phyloP scores from a whole-genome alignment of 768 basidiomycete genomes.

The Trametopsis cervina region DNA sequence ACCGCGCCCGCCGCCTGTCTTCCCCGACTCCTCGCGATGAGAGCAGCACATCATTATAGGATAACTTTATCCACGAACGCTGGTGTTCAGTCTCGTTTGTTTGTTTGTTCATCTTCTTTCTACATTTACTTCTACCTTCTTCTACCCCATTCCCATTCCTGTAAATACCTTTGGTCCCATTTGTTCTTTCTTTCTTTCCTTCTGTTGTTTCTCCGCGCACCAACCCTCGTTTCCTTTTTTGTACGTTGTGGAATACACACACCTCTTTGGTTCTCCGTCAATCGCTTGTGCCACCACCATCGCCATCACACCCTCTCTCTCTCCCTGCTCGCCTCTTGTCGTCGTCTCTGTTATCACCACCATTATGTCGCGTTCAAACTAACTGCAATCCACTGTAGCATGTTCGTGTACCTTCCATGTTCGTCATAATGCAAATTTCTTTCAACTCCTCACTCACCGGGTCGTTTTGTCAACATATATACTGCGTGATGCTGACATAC shows the following conservation, averaged over 20 bases:
- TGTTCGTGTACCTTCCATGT: constrained; percentile 34
- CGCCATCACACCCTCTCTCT: constrained; percentile 4
- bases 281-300: background rate
- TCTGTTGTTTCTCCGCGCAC: background rate
- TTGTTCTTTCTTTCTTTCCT: background rate
- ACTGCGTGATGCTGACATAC: too few species aligned
- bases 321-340: constrained; percentile 10
- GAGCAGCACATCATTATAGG: constrained; percentile 18
- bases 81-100: constrained; percentile 9
- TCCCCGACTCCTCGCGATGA: constrained; percentile 32
- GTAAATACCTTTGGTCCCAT: constrained; percentile 17
- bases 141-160: too few species aligned
- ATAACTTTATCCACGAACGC: constrained; percentile 8
- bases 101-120: constrained; percentile 9
- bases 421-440: constrained; percentile 18
- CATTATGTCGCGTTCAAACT: constrained; percentile 21
- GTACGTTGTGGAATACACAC: constrained; percentile 8
- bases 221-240: background rate
- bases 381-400: constrained; percentile 31
- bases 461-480: too few species aligned
- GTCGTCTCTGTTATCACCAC: constrained; percentile 1
- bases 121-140: constrained; percentile 14
- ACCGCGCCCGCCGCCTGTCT: constrained; percentile 31
- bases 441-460: too few species aligned
- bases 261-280: background rate